Base-by-base conservation (phyloP, 352 stramenopile species). In the Phytophthora meadii region DNA sequence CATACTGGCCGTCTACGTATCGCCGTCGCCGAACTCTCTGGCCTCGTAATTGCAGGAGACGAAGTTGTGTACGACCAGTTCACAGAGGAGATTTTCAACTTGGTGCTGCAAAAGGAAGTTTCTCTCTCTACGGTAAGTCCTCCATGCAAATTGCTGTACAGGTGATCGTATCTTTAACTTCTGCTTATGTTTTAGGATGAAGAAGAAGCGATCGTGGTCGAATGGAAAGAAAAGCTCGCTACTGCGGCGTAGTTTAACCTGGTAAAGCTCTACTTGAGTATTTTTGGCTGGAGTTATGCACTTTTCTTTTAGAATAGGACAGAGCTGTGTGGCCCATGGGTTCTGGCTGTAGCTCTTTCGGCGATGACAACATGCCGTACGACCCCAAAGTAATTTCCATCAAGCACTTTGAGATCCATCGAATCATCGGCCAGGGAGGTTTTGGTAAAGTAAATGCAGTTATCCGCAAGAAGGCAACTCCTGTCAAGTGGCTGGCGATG, bases 391-490 rank as follows among this genome's bases (percentile, higher is more conserved):
- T 85, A 46, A 69, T 88, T 25, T 89, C 79, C 1, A 53, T 90
- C 19, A 67, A 68, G 51, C 75, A 89, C 54, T 92, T 86, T 41
- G 81, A 92, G 15, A 66, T 90, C 14, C 83, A 92, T 65, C 79
- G 81, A 51, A 81, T 89, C 34, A 57, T 94, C 3, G 83, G 86
- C 8, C 71, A 88, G 45, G 86, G 83, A 5, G 81, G 80, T 4
- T 94, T 94, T 37, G 86, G 86, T 32, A 90, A 90, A 53, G 86
- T 94, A 12, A 88, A 90, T 36, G 81, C 84, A 14, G 78, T 90
- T 30, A 88, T 89, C 28, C 80, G 77, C 28, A 86, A 89, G 67
- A 78, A 80, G 45, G 77, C 79, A 3, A 72, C 28, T 5, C 79
- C 81, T 1, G 56, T 62, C n/a, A 65, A 80, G 50, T 89, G 79